Base-by-base conservation (phyloP, 768 basidiomycete genomes). In the Amanita pallidorosea region DNA sequence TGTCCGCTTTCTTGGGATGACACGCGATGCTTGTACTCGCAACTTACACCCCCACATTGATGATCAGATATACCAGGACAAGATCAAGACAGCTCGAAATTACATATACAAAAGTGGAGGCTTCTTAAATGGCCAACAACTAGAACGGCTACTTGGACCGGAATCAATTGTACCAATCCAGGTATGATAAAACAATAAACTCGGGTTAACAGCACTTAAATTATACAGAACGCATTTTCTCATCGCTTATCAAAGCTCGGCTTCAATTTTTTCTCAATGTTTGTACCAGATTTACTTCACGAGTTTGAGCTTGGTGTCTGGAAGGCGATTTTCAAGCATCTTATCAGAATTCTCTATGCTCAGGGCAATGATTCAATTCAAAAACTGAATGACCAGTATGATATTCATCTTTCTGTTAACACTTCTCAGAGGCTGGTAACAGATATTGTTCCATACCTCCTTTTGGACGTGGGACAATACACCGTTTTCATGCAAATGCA, bases 261-360 rank as follows among this genome's bases (percentile, higher is more conserved):
- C 0, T 62, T 67, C 45, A 58, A 67, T 45, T 56, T 63, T n/a
- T 67, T 54, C 27, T 4, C 37, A 2, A 61, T 68, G 43, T 61
- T 71, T 40, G 68, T 71, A 52, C 54, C 29, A 3, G 29, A 29
- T 9, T 8, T 29, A 29, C 29, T 29, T 9, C 29, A 29, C 3
- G 29, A 29, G 29, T 29, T 29, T 29, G 29, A 29, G 9, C 29
- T 29, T 29, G 29, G 29, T 29, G 29, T 29, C 9, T 72, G 64
- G 65, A 73, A 71, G 51, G 54, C 64, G 1, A 17, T 67, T 3
- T 66, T 71, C 40, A 62, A 53, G 1, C 72, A 72, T 43, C 55
- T 70, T 0, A 52, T 71, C 1, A 61, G 63, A 0, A 54, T 72
- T 7, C 53, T 70, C 1, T 47, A 62, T 49, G 52, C 61, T 7